phyloP scores from a whole-genome alignment of 2,329 filamentous ascomycete species.

The Fusarium pseudocircinatum region DNA sequence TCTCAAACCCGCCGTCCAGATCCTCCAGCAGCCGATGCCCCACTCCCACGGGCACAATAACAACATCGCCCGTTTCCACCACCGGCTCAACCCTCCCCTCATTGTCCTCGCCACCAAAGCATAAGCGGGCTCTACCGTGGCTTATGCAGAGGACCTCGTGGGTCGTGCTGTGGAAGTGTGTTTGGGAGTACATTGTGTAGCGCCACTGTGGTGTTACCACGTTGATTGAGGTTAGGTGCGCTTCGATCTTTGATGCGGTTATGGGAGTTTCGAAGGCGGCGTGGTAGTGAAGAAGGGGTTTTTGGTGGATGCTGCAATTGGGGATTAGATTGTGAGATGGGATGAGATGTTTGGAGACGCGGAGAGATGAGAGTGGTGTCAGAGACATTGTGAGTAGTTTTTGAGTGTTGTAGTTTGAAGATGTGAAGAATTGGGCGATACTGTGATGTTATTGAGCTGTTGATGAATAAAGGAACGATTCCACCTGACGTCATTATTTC shows the following conservation, averaged over 20 bases:
- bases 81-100: constrained; percentile 63
- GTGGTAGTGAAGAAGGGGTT: constrained; percentile 74
- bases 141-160: constrained; percentile 74
- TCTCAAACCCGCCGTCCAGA: constrained; percentile 63
- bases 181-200: constrained; percentile 73
- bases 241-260: constrained; percentile 62
- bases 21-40: constrained; percentile 71
- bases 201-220: constrained; percentile 72
- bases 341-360: constrained; percentile 68
- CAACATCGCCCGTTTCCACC: constrained; percentile 68
- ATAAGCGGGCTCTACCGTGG: constrained; percentile 66
- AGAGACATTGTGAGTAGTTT: constrained; percentile 10
- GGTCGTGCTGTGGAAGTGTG: constrained; percentile 73
- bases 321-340: constrained; percentile 65
- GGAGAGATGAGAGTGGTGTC: constrained; percentile 56
- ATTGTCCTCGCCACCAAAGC: constrained; percentile 74
- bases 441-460: neutral
- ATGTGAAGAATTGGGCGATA: accelerated
- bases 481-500: neutral
- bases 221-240: constrained; percentile 61
- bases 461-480: neutral
- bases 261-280: constrained; percentile 57
- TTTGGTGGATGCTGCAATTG: constrained; percentile 71
- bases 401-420: too few relatives aligned
- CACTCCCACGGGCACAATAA: constrained; percentile 73